Conservation (phyloP, 768 basidiomycete genomes). For the Boletellus emodensis region DNA sequence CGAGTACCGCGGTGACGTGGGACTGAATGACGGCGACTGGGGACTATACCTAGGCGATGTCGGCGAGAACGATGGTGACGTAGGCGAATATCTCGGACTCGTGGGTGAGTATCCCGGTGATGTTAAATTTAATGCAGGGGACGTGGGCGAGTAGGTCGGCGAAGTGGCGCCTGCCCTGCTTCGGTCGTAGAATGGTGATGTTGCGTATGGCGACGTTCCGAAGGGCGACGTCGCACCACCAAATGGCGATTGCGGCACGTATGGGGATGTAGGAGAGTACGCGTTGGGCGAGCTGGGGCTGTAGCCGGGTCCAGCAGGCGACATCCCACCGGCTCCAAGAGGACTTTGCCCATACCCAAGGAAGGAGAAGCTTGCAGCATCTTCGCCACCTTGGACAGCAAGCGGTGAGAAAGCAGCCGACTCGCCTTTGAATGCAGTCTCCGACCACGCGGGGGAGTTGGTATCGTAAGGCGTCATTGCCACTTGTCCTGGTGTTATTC, state of each 20-base stretch:
- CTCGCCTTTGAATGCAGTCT: constrained; percentile 74
- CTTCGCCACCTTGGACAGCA: constrained; percentile 81
- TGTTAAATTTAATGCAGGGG: constrained; percentile 75
- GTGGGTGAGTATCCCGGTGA: constrained; percentile 69
- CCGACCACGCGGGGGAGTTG: constrained; percentile 82
- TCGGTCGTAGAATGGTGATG: constrained; percentile 77
- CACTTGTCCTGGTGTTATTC: constrained; percentile 87
- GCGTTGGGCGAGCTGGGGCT: constrained; percentile 89
- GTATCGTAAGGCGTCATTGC: constrained; percentile 97
- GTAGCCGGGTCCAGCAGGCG: constrained; percentile 83
- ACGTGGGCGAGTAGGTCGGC: constrained; percentile 86
- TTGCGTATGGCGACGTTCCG: constrained; percentile 74
- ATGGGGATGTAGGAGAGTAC: constrained; percentile 88
- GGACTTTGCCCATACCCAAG: constrained; percentile 85
- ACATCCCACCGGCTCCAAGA: constrained; percentile 79
- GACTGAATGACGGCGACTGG: constrained; percentile 86
- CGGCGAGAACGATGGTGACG: constrained; percentile 80
- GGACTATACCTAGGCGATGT: constrained; percentile 84
- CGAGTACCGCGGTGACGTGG: constrained; percentile 85
- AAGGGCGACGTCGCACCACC: constrained; percentile 80
- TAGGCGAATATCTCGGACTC: constrained; percentile 82
- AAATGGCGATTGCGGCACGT: constrained; percentile 82
- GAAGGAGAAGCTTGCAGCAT: constrained; percentile 69
- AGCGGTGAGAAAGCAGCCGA: constrained; percentile 94
- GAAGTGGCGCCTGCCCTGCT: constrained; percentile 61